A percentile compares a stretch with the other conserved stretches of the same genome.
phyloP scores from a whole-genome alignment of 208 protist species.

The Paratrypanosoma confusum region DNA sequence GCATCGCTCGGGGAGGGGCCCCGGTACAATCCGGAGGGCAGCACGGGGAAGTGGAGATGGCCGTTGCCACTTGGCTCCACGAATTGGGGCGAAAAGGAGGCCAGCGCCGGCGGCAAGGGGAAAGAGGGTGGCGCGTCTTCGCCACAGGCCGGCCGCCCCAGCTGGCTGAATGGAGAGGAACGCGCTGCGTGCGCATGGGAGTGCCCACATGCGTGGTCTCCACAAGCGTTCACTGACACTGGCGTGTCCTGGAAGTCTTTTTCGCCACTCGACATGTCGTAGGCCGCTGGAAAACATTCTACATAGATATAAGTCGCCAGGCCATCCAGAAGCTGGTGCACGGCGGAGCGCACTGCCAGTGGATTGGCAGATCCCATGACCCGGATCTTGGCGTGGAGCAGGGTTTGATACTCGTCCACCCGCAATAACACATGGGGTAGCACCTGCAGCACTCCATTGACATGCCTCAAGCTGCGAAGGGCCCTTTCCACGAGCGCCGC shows the following conservation, averaged over 20 bases:
- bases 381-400: constrained; percentile 41
- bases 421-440: constrained; percentile 40
- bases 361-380: constrained; percentile 31
- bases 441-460: constrained; percentile 45
- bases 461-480: constrained; percentile 22
- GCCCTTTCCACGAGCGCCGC: constrained; percentile 23
- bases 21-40: no score
- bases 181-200: no score
- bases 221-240: neutral
- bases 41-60: no score
- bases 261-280: neutral
- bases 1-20: no score
- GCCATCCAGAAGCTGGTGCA: constrained; percentile 18
- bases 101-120: neutral
- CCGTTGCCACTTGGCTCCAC: no score
- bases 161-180: no score
- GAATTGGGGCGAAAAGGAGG: neutral
- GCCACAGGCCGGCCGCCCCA: no score
- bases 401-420: constrained; percentile 22
- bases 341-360: constrained; percentile 14
- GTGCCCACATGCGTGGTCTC: neutral
- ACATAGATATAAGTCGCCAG: constrained; percentile 45
- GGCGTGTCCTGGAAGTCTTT: neutral
- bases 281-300: constrained; percentile 26
- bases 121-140: constrained; percentile 3